Evolutionary conservation across 2,329 filamentous ascomycete species (phyloP), one percentile per base, ranked within the genome.

Genomic region (Arthrobotrys sphaeroides): DNA sequence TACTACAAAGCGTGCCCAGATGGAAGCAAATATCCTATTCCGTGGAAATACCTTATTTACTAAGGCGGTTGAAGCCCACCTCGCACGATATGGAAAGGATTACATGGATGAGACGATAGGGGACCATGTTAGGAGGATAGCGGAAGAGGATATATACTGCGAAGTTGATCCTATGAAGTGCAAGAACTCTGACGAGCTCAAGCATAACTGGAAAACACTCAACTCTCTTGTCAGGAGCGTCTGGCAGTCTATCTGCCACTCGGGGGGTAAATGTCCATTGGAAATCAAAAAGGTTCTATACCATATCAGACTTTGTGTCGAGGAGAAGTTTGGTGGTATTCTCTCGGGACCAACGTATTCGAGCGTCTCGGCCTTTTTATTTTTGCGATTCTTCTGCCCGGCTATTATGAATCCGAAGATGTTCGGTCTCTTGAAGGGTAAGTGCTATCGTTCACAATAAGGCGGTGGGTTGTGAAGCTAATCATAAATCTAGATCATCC

Each of bases 1-100:
- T 79, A 89, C 94, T 86, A 88, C 90, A 80, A 93, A 90, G 81
- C 91, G 90, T 6, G 86, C 93, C 2, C 90, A 92, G 24, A 89
- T 92, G 47, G 95, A 99, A 82, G 95, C 94, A 3, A 99, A 98
- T 79, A 86, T 99, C 0, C 88, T 99, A 2, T 99, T 99, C 83
- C 89, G 95, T 33, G 95, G 95, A 75, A 99, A 99, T 80, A 96
- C 95, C 0, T 85, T 99, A 7, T 86, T 98, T 26, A 99, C 95
- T 0, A 96, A 97, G 82, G 90, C 94, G 0, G 86, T 99, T 47
- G 95, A 99, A 81, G 91, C 93, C 73, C 94, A 99, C 82, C 98
- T 99, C 95, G 91, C 93, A 70, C 89, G 95, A 7, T 85, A 98
- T 0, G 95, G 95, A 43, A 94, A 93, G 78, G 94, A 97, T 78